Conservation (phyloP, 2,329 filamentous ascomycete genomes). For the Aspergillus costaricaensis region DNA sequence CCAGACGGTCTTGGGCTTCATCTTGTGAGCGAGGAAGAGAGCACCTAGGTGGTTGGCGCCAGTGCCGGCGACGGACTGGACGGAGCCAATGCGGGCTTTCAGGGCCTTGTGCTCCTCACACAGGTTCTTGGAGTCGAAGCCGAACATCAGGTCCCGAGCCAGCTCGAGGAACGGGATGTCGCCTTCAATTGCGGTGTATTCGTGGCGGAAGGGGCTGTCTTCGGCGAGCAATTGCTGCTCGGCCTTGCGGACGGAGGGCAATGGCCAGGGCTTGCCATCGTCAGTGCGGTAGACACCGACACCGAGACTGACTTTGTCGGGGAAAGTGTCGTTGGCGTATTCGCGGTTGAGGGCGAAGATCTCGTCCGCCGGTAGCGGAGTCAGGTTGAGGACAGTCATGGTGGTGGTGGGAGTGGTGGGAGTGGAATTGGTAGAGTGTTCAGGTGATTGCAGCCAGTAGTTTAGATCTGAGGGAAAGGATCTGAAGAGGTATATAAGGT, state of each 20-base stretch:
- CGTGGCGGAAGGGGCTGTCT: constrained; percentile 88
- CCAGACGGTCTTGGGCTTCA: constrained; percentile 72
- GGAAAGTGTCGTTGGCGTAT: constrained; percentile 70
- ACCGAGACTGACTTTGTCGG: constrained; percentile 84
- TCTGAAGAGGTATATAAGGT: neutral
- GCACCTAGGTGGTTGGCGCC: constrained; percentile 91
- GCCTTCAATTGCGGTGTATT: constrained; percentile 94
- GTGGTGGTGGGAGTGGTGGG: neutral
- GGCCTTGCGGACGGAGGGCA: constrained; percentile 91
- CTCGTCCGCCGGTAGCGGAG: constrained; percentile 85
- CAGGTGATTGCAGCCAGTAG: neutral
- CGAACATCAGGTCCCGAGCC: constrained; percentile 82
- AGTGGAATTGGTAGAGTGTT: neutral
- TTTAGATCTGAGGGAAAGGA: neutral
- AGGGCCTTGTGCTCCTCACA: constrained; percentile 27
- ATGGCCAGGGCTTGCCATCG: constrained; percentile 92
- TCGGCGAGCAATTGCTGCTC: constrained; percentile 69
- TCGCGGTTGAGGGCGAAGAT: constrained; percentile 87
- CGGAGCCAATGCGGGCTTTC: constrained; percentile 61
- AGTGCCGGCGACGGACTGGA: constrained; percentile 95
- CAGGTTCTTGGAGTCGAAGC: constrained; percentile 57
- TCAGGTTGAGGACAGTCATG: constrained; percentile 55
- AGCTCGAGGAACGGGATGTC: constrained; percentile 79
- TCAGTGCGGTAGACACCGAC: constrained; percentile 90
- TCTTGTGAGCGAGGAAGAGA: constrained; percentile 88